Evolutionary conservation across 495 filamentous ascomycete genomes (phyloP).

Genomic region (Daldinia concentrica): DNA sequence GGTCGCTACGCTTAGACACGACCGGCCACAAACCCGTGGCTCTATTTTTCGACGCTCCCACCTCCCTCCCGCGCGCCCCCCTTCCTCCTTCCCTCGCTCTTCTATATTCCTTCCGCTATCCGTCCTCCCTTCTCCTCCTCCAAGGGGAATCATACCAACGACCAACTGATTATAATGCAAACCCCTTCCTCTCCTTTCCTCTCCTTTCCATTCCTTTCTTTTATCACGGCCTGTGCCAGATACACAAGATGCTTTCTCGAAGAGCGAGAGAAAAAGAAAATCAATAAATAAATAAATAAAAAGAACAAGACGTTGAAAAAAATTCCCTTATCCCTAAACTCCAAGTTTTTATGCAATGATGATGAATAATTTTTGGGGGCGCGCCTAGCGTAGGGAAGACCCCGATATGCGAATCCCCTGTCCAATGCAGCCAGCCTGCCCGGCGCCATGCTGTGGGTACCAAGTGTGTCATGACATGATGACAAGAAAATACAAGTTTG

Average conservation of each 20-base stretch:
- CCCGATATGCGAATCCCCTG: not conserved
- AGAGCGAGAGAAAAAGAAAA: not conserved
- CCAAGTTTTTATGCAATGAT: constrained; percentile 15
- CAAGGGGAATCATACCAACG: not conserved
- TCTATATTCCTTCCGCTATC: not conserved
- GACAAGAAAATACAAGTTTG: not conserved
- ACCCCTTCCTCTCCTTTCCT: not conserved
- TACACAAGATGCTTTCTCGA: not conserved
- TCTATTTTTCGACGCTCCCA: not conserved
- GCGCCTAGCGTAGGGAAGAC: not conserved
- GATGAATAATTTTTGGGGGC: not conserved
- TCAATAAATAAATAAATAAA: constrained; percentile 9
- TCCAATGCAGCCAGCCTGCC: constrained; percentile 19
- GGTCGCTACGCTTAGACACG: not conserved
- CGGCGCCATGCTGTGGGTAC: constrained; percentile 14
- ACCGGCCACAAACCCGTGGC: constrained; percentile 3
- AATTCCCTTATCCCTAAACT: constrained; percentile 3
- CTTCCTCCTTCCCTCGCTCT: not conserved
- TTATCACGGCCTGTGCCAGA: not conserved
- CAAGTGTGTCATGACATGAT: not conserved
- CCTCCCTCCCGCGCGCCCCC: not conserved
- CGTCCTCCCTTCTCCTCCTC: not conserved
- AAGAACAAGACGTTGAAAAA: not conserved
- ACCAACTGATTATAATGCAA: constrained; percentile 7
- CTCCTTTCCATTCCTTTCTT: not conserved